Percentiles rank a stretch among this genome's conserved stretches.
Conservation (phyloP, 2,329 filamentous ascomycete genomes). For the Hypocreales sp. region DNA sequence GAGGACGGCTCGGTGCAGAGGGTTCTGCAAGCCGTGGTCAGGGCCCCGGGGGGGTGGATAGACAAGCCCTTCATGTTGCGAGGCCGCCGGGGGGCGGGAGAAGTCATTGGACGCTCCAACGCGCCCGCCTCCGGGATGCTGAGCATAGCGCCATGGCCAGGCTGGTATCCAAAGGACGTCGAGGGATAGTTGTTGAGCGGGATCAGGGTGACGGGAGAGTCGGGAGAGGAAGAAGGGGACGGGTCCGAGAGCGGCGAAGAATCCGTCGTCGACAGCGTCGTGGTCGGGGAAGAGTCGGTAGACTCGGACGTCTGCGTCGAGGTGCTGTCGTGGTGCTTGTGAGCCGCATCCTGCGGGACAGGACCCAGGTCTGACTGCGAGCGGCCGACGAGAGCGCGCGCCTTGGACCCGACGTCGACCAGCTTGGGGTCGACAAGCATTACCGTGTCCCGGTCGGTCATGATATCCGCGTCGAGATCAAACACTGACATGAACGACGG, state of each 20-base stretch:
- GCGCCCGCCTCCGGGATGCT: slow-evolving; percentile 25
- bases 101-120: slow-evolving; percentile 47
- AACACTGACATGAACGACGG: slow-evolving; percentile 66
- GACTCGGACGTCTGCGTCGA: slow-evolving; percentile 70
- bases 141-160: slow-evolving; percentile 18
- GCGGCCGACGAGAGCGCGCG: slow-evolving; percentile 20
- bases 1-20: slow-evolving; percentile 52
- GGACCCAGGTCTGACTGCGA: slow-evolving; percentile 21
- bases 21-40: slow-evolving; percentile 28
- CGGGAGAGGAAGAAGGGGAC: slow-evolving; percentile 82
- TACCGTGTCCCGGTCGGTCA: slow-evolving; percentile 36
- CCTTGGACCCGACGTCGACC: slow-evolving; percentile 28
- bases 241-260: slow-evolving; percentile 81
- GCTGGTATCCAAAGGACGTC: slow-evolving; percentile 35
- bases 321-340: slow-evolving; percentile 63
- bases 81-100: slow-evolving; percentile 53
- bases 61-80: slow-evolving; percentile 76
- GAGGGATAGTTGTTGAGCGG: slow-evolving; percentile 54
- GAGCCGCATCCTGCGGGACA: slow-evolving; percentile 32
- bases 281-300: slow-evolving; percentile 87
- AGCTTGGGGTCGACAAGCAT: slow-evolving; percentile 38
- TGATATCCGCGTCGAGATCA: slow-evolving; percentile 43
- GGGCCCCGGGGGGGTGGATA: slow-evolving; percentile 47
- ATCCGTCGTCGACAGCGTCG: slow-evolving; percentile 82
- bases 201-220: slow-evolving; percentile 66